Base-by-base conservation (phyloP, 352 stramenopile species). In the Phytophthora chlamydospora region DNA sequence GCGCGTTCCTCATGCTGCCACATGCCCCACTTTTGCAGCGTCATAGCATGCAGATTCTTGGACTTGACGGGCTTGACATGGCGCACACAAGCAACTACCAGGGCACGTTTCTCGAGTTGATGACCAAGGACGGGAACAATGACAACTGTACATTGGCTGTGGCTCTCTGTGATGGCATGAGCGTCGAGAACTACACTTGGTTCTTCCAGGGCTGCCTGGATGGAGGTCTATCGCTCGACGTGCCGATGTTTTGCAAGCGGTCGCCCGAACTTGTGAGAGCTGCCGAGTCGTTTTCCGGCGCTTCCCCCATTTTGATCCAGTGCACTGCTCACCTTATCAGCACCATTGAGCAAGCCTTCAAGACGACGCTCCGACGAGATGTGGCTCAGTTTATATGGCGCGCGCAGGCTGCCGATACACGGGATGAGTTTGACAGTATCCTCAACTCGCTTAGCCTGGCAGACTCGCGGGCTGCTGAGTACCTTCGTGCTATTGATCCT, bases 1-100 rank as follows among this genome's bases (percentile, higher is more conserved):
- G 73, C 4, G 73, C 73, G 24, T 85, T 85, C 61, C 44, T 85
- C 12, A 77, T 72, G 60, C 52, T 83, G 19, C 76, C 73, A 5
- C 69, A 77, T 27, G 68, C 75, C 6, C 46, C 50, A 5, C 34
- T 73, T n/a, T 12, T 80, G 4, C 68, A 81, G 42, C 55, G 56
- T 3, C 40, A 72, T 11, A 74, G 73, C 16, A 36, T 62, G 43
- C 51, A 21, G 3, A 60, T 85, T 16, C 38, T 82, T 16, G 74
- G 76, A 0, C 51, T 83, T 1, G 66, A 69, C 46, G 66, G 64
- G 2, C 35, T 64, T 16, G 51, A 71, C 6, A 81, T 83, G 68
- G 29, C 39, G 17, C 61, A 68, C 24, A 71, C 59, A 11, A 83
- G 74, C 53, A 80, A 76, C 33, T 78, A 76, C 24, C 58, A 68